A percentile compares a stretch with the other conserved stretches of the same genome.
Conservation (phyloP, 148 eudicot species). For the Suaeda aralocaspica region DNA sequence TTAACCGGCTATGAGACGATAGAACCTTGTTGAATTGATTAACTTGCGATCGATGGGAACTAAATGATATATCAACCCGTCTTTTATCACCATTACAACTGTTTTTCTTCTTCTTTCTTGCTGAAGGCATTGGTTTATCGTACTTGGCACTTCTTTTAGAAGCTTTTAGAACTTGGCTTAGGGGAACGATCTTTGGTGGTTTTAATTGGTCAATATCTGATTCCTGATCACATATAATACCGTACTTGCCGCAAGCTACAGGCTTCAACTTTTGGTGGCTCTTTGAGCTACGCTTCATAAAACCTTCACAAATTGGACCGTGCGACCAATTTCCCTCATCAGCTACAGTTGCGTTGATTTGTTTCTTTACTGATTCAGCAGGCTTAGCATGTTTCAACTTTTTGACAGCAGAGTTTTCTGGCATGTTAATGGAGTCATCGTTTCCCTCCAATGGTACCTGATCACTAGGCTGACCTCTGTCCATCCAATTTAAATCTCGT, state of each 20-base stretch:
- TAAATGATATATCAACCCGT: conserved; percentile 16
- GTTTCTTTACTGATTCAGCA: conserved; percentile 18
- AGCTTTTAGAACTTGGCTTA: conserved; percentile 41
- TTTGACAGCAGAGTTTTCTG: conserved; percentile 32
- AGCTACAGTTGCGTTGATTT: conserved; percentile 17
- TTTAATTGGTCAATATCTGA: conserved; percentile 33
- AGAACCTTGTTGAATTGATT: conserved; percentile 19
- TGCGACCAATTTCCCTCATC: conserved; percentile 1
- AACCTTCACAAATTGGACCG: conserved; percentile 18
- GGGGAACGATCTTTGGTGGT: conserved; percentile 50
- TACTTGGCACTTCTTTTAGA: conserved; percentile 26
- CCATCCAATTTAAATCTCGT: conserved; percentile 28
- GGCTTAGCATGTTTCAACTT: conserved; percentile 28
- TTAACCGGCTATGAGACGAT: conserved; percentile 11
- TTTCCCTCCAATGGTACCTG: conserved; percentile 14
- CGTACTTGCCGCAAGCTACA: conserved; percentile 58
- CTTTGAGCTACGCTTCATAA: conserved; percentile 19
- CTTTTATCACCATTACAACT: conserved; percentile 20
- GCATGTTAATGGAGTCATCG: conserved; percentile 28
- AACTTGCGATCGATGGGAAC: conserved; percentile 17
- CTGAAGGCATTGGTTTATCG: conserved; percentile 20
- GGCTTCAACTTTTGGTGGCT: conserved; percentile 39
- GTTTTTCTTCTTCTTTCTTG: conserved; percentile 23
- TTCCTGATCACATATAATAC: conserved; percentile 49
- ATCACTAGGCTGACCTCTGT: conserved; percentile 23